A percentile compares a stretch with the other conserved stretches of the same genome.
Conservation (phyloP, 2,329 filamentous ascomycete genomes). For the Aspergillus arachidicola region DNA sequence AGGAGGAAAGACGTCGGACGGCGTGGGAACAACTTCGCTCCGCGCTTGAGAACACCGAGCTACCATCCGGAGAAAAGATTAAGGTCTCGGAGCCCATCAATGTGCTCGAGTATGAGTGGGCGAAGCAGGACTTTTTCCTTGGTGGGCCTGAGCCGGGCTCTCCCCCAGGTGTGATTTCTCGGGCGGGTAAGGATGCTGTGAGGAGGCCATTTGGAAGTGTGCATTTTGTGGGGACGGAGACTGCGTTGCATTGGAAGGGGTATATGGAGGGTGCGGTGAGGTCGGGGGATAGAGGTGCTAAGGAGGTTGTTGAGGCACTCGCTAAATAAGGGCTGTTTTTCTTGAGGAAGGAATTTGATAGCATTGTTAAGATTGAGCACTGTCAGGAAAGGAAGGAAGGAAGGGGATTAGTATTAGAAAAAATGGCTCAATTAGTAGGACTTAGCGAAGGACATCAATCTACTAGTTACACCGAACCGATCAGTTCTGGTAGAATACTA, state of each 20-base stretch:
- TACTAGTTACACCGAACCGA: too few relatives aligned
- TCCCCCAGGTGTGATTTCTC: not conserved
- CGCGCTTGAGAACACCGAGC: not conserved
- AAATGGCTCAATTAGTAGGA: too few relatives aligned
- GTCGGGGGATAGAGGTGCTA: constrained; percentile 21
- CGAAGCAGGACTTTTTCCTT: not conserved
- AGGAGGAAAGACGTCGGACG: not conserved
- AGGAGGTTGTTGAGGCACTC: too few relatives aligned
- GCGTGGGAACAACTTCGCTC: not conserved
- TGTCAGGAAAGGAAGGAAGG: too few relatives aligned
- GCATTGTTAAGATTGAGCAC: too few relatives aligned
- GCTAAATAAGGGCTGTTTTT: too few relatives aligned
- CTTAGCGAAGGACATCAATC: too few relatives aligned
- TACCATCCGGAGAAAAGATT: not conserved
- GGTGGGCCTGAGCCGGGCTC: not conserved
- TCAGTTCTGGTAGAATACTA: too few relatives aligned
- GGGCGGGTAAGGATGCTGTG: constrained; percentile 7
- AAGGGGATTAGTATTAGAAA: too few relatives aligned
- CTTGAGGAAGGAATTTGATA: too few relatives aligned
- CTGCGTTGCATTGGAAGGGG: constrained; percentile 25
- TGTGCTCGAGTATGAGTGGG: not conserved
- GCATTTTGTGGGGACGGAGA: constrained; percentile 29
- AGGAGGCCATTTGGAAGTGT: constrained; percentile 17
- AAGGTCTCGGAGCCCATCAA: not conserved
- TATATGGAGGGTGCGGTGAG: constrained; percentile 31